Evolutionary conservation across 805 yeast genomes (phyloP).

Genomic region (Spathaspora girioi): DNA sequence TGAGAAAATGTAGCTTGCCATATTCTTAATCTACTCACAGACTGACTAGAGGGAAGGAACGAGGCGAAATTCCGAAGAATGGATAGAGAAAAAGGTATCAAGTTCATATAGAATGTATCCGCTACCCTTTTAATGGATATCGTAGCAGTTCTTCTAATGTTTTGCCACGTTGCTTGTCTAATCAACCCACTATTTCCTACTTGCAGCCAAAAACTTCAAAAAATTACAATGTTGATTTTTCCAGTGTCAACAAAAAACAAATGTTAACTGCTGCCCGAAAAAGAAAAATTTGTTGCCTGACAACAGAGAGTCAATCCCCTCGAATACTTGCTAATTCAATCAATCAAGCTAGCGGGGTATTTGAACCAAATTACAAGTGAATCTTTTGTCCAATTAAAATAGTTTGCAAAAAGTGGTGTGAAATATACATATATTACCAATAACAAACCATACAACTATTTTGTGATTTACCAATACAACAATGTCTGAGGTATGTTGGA

Average conservation of each 20-base stretch:
- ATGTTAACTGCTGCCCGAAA: neutral
- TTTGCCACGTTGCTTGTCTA: neutral
- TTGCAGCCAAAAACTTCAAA: neutral
- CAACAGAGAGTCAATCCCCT: neutral
- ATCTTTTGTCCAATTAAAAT: neutral
- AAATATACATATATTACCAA: neutral
- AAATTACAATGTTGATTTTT: neutral
- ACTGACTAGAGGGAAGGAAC: too few relatives aligned
- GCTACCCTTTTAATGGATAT: too few relatives aligned
- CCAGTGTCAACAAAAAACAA: neutral
- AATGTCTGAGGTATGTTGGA: constrained; percentile 2
- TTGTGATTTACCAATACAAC: neutral
- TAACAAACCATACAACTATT: too few relatives aligned
- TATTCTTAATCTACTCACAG: too few relatives aligned
- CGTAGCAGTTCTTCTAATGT: too few relatives aligned
- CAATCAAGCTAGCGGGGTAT: neutral
- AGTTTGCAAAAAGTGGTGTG: neutral
- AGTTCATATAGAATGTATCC: too few relatives aligned
- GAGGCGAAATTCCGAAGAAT: too few relatives aligned
- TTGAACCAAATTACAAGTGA: neutral
- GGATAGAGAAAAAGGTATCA: too few relatives aligned
- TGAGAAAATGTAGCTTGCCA: neutral
- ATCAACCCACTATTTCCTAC: neutral
- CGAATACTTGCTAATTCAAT: neutral
- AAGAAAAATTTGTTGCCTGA: neutral